Evolutionary conservation across 2,329 filamentous ascomycete species (phyloP), one percentile per base, ranked within the genome.

Genomic region (Xylariaceae sp.): DNA sequence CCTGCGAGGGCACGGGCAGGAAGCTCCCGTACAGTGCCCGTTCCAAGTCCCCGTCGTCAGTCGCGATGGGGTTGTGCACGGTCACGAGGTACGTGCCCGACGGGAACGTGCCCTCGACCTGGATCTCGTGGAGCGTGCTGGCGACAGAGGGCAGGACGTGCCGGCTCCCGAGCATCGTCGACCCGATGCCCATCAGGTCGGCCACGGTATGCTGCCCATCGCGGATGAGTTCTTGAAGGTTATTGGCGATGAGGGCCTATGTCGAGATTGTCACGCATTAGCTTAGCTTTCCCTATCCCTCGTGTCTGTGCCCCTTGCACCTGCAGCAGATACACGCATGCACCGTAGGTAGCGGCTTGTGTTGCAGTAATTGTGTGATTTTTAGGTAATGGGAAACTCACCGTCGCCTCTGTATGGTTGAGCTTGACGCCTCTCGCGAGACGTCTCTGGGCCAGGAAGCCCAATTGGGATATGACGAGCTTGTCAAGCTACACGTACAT

Each of bases 201-300:
- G 89, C 83, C 38, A 97, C 90, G 11, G 77, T 85, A 67, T 96
- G 87, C 52, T 84, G 81, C 59, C 90, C 90, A 90, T 97, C 90
- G 62, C 90, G 89, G 62, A 97, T 94, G 55, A 96, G 82, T 75
- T 97, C 90, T 64, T 96, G 90, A 34, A 97, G 74, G 62, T 89
- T 89, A 59, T 78, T 88, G 46, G 89, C 82, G 56, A 96, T 94
- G 50, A 89, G 74, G 18, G 83, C 84, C 81, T 85, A 34, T 23
- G 17, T 15, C 5, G 9, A 29, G 34, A 9, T 14, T 24, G 21
- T 24, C 21, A 7, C 21, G 21, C 21, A 24, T 24, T 24, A 24
- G 21, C 21, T n/a, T n/a, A n/a, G n/a, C n/a, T n/a, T n/a, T n/a
- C n/a, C 21, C 11, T 24, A 11, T 24, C 21, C 21, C 21, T n/a